Evolutionary conservation across 108 stramenopile species (phyloP), one percentile per base, ranked within the genome.

Genomic region (Skeletonema costatum): DNA sequence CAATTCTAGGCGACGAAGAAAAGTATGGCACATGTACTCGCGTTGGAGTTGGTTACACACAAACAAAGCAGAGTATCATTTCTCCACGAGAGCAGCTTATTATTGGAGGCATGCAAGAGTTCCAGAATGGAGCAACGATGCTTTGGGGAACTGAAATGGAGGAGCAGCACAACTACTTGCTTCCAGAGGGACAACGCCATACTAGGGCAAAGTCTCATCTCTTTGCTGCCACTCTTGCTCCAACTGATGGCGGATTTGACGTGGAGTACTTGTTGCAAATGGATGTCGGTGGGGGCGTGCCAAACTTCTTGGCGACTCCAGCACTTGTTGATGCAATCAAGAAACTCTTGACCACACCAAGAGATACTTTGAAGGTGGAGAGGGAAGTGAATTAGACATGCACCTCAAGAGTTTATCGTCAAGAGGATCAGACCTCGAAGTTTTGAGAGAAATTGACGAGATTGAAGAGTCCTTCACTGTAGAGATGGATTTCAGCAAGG

Each of bases 121-220:
- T 79, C 35, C 21, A 70, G n/a, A 69, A 84, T 66, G 83, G 83
- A 4, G 70, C 76, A 6, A 80, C 78, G 3, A 77, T 84, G 36
- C 65, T 77, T 7, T 84, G 83, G 83, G 83, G 83, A 16, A 84
- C 83, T 12, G 83, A 84, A 42, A 79, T 84, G 83, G 83, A 84
- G 25, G 83, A 84, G 44, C 75, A 64, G 33, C 83, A 84, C 74
- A 77, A 84, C 56, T 78, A 84, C 36, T 39, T 84, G 38, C 35
- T 84, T 2, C 83, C 83, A 33, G 68, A 74, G 9, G 76, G 76
- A 38, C 64, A 75, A 36, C 78, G 83, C 41, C 78, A 72, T 38
- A 80, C 83, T 19, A 69, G 83, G 31, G 83, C 83, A 2, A 75
- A 71, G 41, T 84, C 83, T 48, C 83, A 84, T 53, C 31, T 84